Evolutionary conservation across 2,329 filamentous ascomycete species (phyloP), one percentile per base, ranked within the genome.

Genomic region (Xylariaceae sp.): DNA sequence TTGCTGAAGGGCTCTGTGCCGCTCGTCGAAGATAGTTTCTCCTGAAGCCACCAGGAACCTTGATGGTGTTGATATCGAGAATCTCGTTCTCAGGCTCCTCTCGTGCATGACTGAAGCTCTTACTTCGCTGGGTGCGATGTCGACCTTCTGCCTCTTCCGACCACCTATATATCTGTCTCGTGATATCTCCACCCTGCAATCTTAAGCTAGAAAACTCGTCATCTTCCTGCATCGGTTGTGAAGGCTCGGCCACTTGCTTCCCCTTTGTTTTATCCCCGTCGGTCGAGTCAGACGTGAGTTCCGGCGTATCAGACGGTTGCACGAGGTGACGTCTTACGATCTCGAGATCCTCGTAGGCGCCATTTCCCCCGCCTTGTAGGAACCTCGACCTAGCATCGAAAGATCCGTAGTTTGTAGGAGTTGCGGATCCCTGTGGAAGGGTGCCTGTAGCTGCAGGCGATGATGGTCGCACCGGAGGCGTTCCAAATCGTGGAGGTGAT

Each of bases 91-190:
- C 89, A 0, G 91, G 90, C 27, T 89, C 85, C 5, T 90, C 89
- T 26, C 91, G 83, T 29, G 88, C 81, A 39, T 90, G 75, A 64
- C 87, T 86, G 71, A 97, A 97, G 72, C 92, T 97, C 75, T 92
- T 88, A 74, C 92, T 96, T 64, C 93, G 85, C 64, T 87, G 84
- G 67, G 85, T 78, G 64, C 84, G 84, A 56, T 79, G 81, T 61
- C 86, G 83, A 40, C 84, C 79, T 67, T 95, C 87, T 45, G 89
- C 89, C 70, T 95, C 90, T 71, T 97, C 92, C 5, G 92, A 91
- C 91, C 95, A 99, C 64, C 91, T 88, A 77, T 99, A 99, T 64
- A 99, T 96, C 49, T 93, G 91, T 56, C 94, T 82, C 20, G 93
- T 97, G 52, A 97, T 88, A 70, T 99, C 94, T 59, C 94, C 94